Percentiles rank a stretch among this genome's conserved stretches.
Conservation (phyloP, 2,329 filamentous ascomycete genomes). For the Trichoderma citrinoviride region DNA sequence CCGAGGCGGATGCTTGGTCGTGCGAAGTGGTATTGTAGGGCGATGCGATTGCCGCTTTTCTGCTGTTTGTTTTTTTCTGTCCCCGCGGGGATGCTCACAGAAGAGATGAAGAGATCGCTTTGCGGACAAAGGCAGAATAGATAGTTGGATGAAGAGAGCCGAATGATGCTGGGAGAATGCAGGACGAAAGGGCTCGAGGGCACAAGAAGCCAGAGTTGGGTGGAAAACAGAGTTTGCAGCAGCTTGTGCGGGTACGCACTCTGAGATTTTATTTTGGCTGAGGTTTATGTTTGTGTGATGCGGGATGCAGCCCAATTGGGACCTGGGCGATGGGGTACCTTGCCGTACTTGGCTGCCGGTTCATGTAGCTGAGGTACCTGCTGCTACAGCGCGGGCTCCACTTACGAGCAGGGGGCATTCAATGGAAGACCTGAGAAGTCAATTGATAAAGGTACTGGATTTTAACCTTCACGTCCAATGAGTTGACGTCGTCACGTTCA, state of each 20-base stretch:
- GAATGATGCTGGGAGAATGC: background rate
- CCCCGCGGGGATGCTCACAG: background rate
- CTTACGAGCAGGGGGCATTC: background rate
- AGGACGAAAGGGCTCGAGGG: background rate
- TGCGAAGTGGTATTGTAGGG: background rate
- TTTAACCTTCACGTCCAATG: too few relatives aligned
- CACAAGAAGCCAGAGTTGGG: background rate
- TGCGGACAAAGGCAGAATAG: background rate
- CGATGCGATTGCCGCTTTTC: background rate
- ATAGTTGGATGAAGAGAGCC: background rate
- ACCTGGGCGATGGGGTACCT: background rate
- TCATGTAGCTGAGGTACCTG: background rate
- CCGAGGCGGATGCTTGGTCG: too few relatives aligned
- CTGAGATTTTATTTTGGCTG: slow-evolving; percentile 8
- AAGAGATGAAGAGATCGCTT: background rate
- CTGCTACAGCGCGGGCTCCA: background rate
- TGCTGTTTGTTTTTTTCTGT: background rate
- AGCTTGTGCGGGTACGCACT: slow-evolving; percentile 1
- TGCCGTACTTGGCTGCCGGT: background rate
- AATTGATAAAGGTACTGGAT: background rate
- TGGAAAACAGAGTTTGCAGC: slow-evolving; percentile 7
- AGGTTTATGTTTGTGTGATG: slow-evolving; percentile 19
- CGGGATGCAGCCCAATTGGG: slow-evolving; percentile 13
- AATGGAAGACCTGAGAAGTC: background rate
- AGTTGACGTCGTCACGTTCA: too few relatives aligned